Base-by-base conservation (phyloP, 305 asterid genomes). In the Fraxinus sp. region DNA sequence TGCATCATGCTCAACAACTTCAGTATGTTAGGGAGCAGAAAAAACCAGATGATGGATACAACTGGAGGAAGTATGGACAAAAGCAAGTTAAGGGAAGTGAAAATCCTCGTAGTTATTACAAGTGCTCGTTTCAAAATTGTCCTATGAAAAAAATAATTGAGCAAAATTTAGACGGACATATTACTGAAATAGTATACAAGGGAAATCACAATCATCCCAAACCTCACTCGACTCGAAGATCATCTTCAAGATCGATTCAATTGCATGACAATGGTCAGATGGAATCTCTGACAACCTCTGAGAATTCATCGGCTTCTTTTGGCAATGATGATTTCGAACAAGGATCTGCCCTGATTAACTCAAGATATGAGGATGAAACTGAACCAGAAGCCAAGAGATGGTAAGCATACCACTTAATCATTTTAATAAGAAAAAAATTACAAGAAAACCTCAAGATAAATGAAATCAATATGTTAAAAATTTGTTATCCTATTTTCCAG, bases 361-460 rank as follows among this genome's bases (percentile, higher is more conserved):
- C 94, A 0, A 84, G 90, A 78, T 95, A 86, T 4, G 95, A 93
- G 24, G 92, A 89, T 79, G 97, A 86, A 62, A 90, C 76, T 62
- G 97, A 93, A 74, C 95, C 95, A 1, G 95, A 90, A 52, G 88
- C 95, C 81, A 94, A 94, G 89, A 89, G 95, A 89, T 89, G 94
- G 98, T 93, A 81, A 83, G 92, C 18, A 52, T 78, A 55, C 33
- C 37, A 44, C 26, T 26, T 37, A 9, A n/a, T 72, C 18, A 33
- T 46, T 44, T 49, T 2, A 35, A 78, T 9, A 3, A 36, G 70
- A 11, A n/a, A n/a, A 41, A 13, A 37, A 75, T 72, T 32, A 36
- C 41, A 7, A 36, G 41, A 36, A 36, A 36, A 36, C 44, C 44
- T 37, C 7, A 7, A 24, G n/a, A 8, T 30, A 9, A 24, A 22